These are phyloP conservation scores for Gilbertella persicaria DNA, from an alignment of 371 early-diverging fungal genomes.

Conservation along the genomic window DNA sequence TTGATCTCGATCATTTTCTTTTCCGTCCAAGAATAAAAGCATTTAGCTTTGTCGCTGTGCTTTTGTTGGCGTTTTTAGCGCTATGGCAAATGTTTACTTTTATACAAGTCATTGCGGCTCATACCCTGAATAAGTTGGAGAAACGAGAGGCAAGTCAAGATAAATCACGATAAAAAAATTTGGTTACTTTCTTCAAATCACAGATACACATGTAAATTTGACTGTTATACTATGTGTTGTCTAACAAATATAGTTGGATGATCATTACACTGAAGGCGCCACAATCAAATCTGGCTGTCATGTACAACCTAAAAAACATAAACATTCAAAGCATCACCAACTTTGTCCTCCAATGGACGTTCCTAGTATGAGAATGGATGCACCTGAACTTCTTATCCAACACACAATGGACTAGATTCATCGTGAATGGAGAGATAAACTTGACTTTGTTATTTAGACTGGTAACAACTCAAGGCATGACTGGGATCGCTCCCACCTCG, in stretches of 20 bases:
- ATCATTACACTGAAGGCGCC: slow-evolving; percentile 52
- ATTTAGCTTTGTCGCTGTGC: too few relatives aligned
- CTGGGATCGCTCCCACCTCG: slow-evolving; percentile 66
- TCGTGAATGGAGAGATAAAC: slow-evolving; percentile 48
- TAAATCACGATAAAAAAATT: too few relatives aligned
- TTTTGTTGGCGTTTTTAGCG: too few relatives aligned
- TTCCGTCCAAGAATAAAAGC: too few relatives aligned
- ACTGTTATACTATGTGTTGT: background rate
- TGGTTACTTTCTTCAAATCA: slow-evolving; percentile 75
- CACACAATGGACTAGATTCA: slow-evolving; percentile 71
- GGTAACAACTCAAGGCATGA: slow-evolving; percentile 84
- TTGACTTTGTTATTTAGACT: slow-evolving; percentile 84
- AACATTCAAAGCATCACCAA: background rate
- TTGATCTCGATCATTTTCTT: too few relatives aligned
- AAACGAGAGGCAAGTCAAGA: slow-evolving; percentile 3
- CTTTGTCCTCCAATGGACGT: slow-evolving; percentile 32
- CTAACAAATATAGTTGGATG: slow-evolving; percentile 42
- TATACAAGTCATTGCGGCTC: slow-evolving; percentile 1
- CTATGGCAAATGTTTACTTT: too few relatives aligned
- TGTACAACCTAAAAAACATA: slow-evolving; percentile 19
- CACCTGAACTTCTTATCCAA: slow-evolving; percentile 64
- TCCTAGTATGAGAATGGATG: slow-evolving; percentile 68
- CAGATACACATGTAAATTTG: slow-evolving; percentile 70
- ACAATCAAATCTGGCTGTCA: slow-evolving; percentile 60
- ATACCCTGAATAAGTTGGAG: background rate